A percentile compares a stretch with the other conserved stretches of the same genome.
These are phyloP conservation scores for Fusarium sp. DNA, from an alignment of 2,329 filamentous ascomycete species.

Conservation along the genomic window DNA sequence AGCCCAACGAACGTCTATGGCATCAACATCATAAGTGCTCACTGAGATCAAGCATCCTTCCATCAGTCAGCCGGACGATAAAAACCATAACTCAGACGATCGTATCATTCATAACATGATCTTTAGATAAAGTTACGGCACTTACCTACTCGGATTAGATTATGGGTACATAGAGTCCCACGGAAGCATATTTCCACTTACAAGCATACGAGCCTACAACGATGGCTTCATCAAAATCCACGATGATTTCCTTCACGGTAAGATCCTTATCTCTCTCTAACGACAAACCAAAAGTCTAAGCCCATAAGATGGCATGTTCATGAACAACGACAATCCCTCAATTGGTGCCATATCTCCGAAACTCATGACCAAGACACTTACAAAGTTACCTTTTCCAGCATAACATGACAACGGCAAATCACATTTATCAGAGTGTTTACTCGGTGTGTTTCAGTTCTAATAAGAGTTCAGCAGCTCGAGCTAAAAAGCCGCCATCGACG, in stretches of 20 bases:
- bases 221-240: no score
- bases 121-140: not conserved
- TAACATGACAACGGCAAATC: not conserved
- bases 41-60: no score
- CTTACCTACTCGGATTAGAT: not conserved
- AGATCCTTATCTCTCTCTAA: no score
- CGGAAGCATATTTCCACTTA: not conserved
- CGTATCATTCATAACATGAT: not conserved
- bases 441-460: slow-evolving; percentile 1
- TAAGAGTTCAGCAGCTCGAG: slow-evolving; percentile 13
- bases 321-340: no score
- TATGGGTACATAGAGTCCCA: not conserved
- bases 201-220: no score
- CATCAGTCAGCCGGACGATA: not conserved
- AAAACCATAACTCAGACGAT: not conserved
- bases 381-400: not conserved
- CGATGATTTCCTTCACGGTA: no score
- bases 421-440: not conserved
- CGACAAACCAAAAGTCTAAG: no score
- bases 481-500: slow-evolving; percentile 1
- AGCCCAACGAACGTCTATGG: not conserved
- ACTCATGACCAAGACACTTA: not conserved
- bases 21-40: no score
- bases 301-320: no score
- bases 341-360: no score